Evolutionary conservation across 345 rosid species (phyloP).

Genomic region (Salix suchowensis): DNA sequence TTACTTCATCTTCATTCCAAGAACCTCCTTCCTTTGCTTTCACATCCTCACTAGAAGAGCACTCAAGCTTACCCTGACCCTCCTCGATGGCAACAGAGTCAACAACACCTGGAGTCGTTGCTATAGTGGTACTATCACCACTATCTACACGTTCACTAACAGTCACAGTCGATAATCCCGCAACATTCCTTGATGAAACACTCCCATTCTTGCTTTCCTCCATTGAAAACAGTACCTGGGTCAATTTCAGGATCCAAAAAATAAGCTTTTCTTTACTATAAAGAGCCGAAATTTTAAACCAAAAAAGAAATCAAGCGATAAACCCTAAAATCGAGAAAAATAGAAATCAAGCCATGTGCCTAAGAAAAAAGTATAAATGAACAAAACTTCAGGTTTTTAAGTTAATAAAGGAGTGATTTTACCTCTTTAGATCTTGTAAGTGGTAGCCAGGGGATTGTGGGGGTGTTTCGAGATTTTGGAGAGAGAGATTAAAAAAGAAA

Average conservation of each 20-base stretch:
- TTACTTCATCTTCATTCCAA: slow-evolving; percentile 35
- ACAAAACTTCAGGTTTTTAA: background rate
- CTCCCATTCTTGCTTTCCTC: slow-evolving; percentile 16
- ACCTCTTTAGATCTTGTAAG: slow-evolving; percentile 38
- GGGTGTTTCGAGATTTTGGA: slow-evolving; percentile 22
- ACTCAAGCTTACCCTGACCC: slow-evolving; percentile 17
- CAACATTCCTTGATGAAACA: slow-evolving; percentile 13
- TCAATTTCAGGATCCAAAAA: slow-evolving; percentile 13
- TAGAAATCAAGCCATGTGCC: background rate
- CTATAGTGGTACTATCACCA: slow-evolving; percentile 4
- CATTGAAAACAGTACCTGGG: slow-evolving; percentile 28
- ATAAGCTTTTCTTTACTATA: background rate
- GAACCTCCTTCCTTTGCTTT: slow-evolving; percentile 23
- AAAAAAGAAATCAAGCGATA: background rate
- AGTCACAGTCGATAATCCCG: slow-evolving; percentile 11
- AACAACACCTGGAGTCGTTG: background rate
- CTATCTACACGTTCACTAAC: slow-evolving; percentile 19
- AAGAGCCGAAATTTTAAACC: background rate
- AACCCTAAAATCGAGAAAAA: slow-evolving; percentile 22
- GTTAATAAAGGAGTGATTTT: background rate
- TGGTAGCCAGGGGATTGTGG: background rate
- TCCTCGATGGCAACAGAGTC: slow-evolving; percentile 14
- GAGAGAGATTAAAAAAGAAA: background rate
- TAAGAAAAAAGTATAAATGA: background rate
- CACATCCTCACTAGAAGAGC: slow-evolving; percentile 7